These are phyloP conservation scores for Alternaria panax DNA, from an alignment of 2,329 filamentous ascomycete genomes.

Conservation along the genomic window DNA sequence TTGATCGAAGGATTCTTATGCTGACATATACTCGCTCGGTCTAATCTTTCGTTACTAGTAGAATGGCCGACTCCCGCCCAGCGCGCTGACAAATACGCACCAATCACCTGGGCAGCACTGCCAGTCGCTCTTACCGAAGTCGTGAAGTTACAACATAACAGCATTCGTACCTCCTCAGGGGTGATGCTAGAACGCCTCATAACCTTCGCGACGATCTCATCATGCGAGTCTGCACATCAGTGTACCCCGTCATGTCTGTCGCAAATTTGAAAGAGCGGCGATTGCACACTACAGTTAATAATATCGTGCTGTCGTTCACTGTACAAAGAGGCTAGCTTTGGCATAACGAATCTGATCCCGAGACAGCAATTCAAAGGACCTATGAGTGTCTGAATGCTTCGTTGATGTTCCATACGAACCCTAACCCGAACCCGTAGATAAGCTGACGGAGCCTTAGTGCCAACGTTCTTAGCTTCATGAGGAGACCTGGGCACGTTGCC, in stretches of 20 bases:
- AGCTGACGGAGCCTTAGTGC: background rate
- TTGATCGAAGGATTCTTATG: background rate
- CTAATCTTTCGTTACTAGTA: background rate
- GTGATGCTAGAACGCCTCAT: background rate
- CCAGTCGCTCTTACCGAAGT: constrained; percentile 12
- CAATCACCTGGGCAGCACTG: constrained; percentile 25
- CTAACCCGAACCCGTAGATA: background rate
- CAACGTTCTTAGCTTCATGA: background rate
- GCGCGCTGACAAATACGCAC: constrained; percentile 9
- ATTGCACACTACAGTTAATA: background rate
- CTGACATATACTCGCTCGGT: constrained; percentile 23
- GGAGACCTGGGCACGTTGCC: background rate
- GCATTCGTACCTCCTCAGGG: background rate
- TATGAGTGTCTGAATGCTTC: background rate
- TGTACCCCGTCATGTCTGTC: background rate
- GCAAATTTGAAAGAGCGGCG: background rate
- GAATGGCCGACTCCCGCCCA: background rate
- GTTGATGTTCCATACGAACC: background rate
- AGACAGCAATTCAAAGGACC: background rate
- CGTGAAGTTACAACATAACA: background rate
- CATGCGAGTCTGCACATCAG: background rate
- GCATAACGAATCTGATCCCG: too few relatives aligned
- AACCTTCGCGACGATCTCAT: background rate
- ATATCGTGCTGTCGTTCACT: background rate
- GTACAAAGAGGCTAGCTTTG: background rate